Evolutionary conservation across 345 rosid species (phyloP), one percentile per base, ranked within the genome.

Genomic region (Capsella bursapastoris): DNA sequence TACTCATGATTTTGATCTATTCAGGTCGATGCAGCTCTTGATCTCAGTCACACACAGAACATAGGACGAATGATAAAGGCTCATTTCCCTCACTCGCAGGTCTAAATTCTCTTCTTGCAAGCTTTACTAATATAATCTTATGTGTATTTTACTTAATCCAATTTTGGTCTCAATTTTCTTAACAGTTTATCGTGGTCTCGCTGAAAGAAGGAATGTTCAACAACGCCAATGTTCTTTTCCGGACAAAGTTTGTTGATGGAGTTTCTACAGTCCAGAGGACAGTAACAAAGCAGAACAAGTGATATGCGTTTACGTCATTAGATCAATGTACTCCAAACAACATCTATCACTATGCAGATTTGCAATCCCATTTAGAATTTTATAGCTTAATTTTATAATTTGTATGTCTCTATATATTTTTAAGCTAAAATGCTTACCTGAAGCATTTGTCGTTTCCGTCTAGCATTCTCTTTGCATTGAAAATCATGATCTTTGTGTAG

Each of bases 181-280:
- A 65, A 86, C 88, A 92, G 99, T 95, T 95, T 47, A 90, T 95
- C 28, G 99, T 95, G 71, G 99, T 95, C 50, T 95, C 99, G 5
- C 83, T 95, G 63, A 95, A 95, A 80, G 99, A 92, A 81, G 99
- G 99, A 76, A 95, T 95, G 99, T 95, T 95, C 87, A 95, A 95
- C 80, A 95, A 95, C 69, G 99, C 99, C 68, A 95, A 95, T 60
- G 97, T 92, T 71, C 87, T 95, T 48, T 95, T 92, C 84, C 90
- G 99, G 41, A 95, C 99, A 1, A 95, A 95, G 79, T 95, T 95
- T 52, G 93, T 95, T 28, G 99, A 95, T 31, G 99, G 99, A 34
- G 97, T 95, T 63, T 95, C 97, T 63, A 90, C 97, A 7, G 97
- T 95, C 55, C 96, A 87, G 77, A 84, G 97, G 80, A 95, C 96